Conservation (phyloP, 148 eudicot genomes). For the Vaccinium myrtillus region DNA sequence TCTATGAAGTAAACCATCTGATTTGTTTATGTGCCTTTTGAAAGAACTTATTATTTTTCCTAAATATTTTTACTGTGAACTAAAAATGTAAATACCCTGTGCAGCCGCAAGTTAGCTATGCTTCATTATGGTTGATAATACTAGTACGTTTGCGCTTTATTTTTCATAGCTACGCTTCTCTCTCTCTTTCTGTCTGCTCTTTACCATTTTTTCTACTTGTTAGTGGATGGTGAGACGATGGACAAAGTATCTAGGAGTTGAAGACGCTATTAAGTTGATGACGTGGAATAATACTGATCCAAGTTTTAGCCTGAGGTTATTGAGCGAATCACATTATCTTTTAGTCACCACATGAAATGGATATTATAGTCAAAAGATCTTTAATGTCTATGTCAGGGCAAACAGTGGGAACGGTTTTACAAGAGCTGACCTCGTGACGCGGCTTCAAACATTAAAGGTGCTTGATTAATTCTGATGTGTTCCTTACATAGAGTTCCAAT, state of each 20-base stretch:
- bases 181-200: neutral
- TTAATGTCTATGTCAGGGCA: slow-evolving; percentile 52
- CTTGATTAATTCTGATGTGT: neutral
- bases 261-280: slow-evolving; percentile 81
- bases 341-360: neutral
- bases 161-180: neutral
- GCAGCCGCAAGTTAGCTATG: neutral
- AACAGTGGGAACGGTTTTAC: slow-evolving; percentile 71
- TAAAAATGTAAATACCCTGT: neutral
- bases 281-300: slow-evolving; percentile 89
- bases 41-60: neutral
- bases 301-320: slow-evolving; percentile 77
- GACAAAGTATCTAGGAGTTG: slow-evolving; percentile 72
- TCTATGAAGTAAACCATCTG: neutral
- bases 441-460: slow-evolving; percentile 64
- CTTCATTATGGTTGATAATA: slow-evolving; percentile 9
- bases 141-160: neutral
- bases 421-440: slow-evolving; percentile 60
- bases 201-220: slow-evolving; percentile 18
- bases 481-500: neutral
- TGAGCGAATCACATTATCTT: slow-evolving; percentile 9
- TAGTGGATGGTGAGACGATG: slow-evolving; percentile 99
- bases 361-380: slow-evolving; percentile 8
- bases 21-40: neutral
- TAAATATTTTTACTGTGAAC: neutral